Evolutionary conservation across 169 alveolate species (phyloP).

Genomic region (Cryptosporidium andersoni): DNA sequence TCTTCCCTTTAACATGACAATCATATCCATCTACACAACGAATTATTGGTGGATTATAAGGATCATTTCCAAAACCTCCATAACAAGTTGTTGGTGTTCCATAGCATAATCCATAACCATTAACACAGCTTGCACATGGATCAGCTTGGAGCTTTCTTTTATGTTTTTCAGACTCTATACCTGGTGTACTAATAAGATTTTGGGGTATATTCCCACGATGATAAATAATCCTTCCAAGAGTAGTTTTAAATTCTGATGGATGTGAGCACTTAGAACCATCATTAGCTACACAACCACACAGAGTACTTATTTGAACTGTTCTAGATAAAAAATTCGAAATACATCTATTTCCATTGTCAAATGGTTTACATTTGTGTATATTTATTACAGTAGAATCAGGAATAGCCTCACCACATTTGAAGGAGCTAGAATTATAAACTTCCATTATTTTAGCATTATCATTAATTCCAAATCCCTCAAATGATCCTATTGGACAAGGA

Average conservation of each 20-base stretch:
- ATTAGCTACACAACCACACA: constrained; percentile 32
- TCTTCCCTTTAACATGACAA: constrained; percentile 56
- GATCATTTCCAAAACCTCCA: constrained; percentile 70
- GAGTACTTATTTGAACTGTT: constrained; percentile 19
- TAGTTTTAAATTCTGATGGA: constrained; percentile 12
- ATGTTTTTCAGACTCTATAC: neutral
- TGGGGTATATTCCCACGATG: constrained; percentile 18
- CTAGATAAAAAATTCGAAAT: constrained; percentile 12
- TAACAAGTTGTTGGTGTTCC: constrained; percentile 66
- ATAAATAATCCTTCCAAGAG: constrained; percentile 12
- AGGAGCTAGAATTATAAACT: constrained; percentile 16
- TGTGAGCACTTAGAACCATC: neutral
- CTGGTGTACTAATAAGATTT: neutral
- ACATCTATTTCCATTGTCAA: constrained; percentile 41
- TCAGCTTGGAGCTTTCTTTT: constrained; percentile 34
- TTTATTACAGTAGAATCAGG: constrained; percentile 5
- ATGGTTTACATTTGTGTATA: constrained; percentile 35
- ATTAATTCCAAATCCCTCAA: constrained; percentile 42
- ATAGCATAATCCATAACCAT: constrained; percentile 67
- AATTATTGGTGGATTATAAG: constrained; percentile 56
- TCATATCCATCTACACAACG: constrained; percentile 70
- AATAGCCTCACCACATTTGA: constrained; percentile 14
- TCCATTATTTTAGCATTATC: constrained; percentile 25
- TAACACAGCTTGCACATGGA: constrained; percentile 70
- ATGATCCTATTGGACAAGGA: constrained; percentile 39